Base-by-base conservation (phyloP, 2,329 filamentous ascomycete genomes). In the Fusarium verrucosum region DNA sequence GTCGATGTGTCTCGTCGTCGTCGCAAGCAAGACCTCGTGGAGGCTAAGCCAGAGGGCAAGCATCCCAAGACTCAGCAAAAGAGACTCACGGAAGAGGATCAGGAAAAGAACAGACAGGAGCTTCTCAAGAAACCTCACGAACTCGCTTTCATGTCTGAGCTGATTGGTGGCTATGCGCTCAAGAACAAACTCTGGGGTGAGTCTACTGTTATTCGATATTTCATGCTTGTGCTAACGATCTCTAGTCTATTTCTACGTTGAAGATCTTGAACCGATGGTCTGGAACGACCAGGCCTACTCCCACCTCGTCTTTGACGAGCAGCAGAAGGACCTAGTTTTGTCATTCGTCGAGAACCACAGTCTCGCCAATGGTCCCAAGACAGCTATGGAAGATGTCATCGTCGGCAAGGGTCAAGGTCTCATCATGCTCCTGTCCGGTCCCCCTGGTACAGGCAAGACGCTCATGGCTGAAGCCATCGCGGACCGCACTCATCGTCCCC, bases 221-320 rank as follows among this genome's bases (percentile, higher is more conserved):
- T 20, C 14, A 16, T 45, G 20, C 19, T 19, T 43, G 6, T 43
- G 13, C 54, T 70, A 19, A 70, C 22, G 10, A 25, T 16, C 9
- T 13, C 13, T 53, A 73, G 73, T 74, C 13, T 47, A 71, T 20
- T 79, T 81, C 36, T 79, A 73, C 33, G 65, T 81, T 23, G 78
- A 82, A 35, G 77, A 82, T 44, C 75, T 82, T 56, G 66, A 73
- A 35, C 76, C 77, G 5, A 72, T 82, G 41, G 45, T 70, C 7
- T 82, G 81, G 81, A 82, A 83, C 63, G 75, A 78, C 55, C 67
- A 76, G 8, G 81, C 81, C 0, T 83, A 77, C 62, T 76, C 77
- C 4, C 78, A 82, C 38, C 74, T 83, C 7, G 81, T 83, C 5
- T 81, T 81, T 63, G 77, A 80, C 37, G 77, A 80, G 26, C 75